Conservation (phyloP, 1,284 basidiomycete genomes). For the Schizophyllum commune region DNA sequence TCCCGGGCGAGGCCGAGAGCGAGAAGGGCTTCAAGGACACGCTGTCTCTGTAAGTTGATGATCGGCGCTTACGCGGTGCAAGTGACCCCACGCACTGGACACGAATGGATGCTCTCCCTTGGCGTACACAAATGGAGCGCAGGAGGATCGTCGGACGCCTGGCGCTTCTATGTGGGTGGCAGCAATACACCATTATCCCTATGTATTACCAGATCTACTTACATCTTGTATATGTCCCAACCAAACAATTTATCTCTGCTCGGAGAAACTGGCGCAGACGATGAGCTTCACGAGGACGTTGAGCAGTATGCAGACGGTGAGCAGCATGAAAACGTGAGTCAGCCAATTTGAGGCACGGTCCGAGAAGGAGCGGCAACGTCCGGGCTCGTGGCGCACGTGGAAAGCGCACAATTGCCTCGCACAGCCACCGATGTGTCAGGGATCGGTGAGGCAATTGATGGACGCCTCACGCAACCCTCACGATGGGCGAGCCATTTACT, state of each 20-base stretch:
- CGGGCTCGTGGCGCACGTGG: neutral
- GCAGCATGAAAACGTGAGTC: too few species aligned
- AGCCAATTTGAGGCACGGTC: too few species aligned
- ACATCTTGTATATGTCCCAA: neutral
- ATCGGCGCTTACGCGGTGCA: too few species aligned
- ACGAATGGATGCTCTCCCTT: too few species aligned
- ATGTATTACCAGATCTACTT: neutral
- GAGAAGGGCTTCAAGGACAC: constrained; percentile 46
- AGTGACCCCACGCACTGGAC: too few species aligned
- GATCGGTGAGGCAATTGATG: neutral
- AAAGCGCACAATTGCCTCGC: neutral
- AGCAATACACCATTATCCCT: neutral
- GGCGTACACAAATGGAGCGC: neutral
- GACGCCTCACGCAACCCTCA: neutral
- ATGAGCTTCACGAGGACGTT: too few species aligned
- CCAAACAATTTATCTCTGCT: neutral
- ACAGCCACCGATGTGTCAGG: neutral
- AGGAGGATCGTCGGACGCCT: neutral
- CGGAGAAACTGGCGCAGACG: too few species aligned
- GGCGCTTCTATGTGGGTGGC: neutral
- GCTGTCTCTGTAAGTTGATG: neutral
- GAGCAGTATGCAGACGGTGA: too few species aligned
- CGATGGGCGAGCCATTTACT: neutral
- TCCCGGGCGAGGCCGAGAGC: constrained; percentile 61
- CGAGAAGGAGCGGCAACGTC: neutral